These are phyloP conservation scores for Scheffersomyces stipitis DNA, from an alignment of 805 yeast genomes.

Conservation along the genomic window DNA sequence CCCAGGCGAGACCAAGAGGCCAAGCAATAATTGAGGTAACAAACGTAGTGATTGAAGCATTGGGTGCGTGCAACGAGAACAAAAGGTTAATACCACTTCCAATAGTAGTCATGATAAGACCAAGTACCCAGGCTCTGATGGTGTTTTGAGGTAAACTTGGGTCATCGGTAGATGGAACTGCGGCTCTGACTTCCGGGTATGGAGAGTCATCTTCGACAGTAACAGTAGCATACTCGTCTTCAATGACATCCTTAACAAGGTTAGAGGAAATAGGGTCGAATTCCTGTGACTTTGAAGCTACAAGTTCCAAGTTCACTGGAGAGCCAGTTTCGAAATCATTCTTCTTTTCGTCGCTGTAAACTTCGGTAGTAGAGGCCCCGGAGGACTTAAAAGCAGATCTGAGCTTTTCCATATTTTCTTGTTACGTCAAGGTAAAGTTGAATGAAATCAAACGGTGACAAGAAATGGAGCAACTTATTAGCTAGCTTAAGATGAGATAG, in stretches of 20 bases:
- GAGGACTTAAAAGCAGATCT: neutral
- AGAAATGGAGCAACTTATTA: no score
- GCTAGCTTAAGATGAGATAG: no score
- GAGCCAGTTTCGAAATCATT: neutral
- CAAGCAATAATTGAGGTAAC: constrained; percentile 61
- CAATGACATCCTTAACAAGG: constrained; percentile 19
- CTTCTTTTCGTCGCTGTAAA: neutral
- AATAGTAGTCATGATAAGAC: constrained; percentile 49
- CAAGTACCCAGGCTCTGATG: constrained; percentile 55
- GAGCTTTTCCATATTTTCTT: neutral
- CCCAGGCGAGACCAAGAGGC: constrained; percentile 59
- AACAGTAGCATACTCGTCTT: constrained; percentile 42
- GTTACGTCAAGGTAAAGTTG: no score
- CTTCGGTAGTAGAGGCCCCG: neutral
- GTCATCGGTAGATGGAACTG: constrained; percentile 55
- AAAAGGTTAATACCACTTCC: constrained; percentile 62
- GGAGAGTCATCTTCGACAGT: constrained; percentile 49
- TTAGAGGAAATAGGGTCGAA: constrained; percentile 33
- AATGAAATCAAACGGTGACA: no score
- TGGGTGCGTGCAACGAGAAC: constrained; percentile 58
- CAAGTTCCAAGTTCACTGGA: constrained; percentile 2
- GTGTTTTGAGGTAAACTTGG: constrained; percentile 49
- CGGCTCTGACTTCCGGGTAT: constrained; percentile 67
- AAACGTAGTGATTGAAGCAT: constrained; percentile 47
- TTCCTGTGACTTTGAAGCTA: constrained; percentile 27